Base-by-base conservation (phyloP, 176 grass and related monocot genomes). In the Panicum miliaceum region DNA sequence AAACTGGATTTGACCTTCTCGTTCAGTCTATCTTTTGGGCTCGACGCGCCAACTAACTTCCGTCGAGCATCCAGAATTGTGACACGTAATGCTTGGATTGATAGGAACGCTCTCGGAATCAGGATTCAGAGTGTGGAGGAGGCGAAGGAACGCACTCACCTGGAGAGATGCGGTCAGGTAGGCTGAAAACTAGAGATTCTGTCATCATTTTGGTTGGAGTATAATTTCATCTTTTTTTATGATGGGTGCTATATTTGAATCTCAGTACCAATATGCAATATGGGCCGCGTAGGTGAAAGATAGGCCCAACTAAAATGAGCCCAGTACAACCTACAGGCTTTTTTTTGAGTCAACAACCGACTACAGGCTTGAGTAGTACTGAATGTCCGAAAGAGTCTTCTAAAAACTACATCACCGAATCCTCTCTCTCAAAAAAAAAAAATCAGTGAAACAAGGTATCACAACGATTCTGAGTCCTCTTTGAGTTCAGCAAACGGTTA, bases 41-140 rank as follows among this genome's bases (percentile, higher is more conserved):
- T 47, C 42, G 68, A 83, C 81, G 35, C 45, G 81, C n/a, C 68
- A 73, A 62, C 81, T n/a, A 62, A 61, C 68, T 45, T 29, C 11
- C 68, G 22, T 32, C 32, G 11, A 9, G 58, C 65, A 57, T 53
- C 53, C 43, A 26, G 43, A 0, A 8, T 27, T 0, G 25, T 13
- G 23, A 61, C 59, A 26, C 59, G 23, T 61, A 9, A 12, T 12
- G 22, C 10, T 12, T 15, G 38, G 42, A 3, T 16, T 7, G 29
- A 64, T 16, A 18, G 29, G 4, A 35, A 64, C 62, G 29, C 46
- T 4, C 20, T 43, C 12, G 67, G 38, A 6, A 43, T 43, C 67
- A 23, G 67, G 38, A 25, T 26, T 8, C 23, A 1, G 68, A 47
- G 68, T 2, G 68, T 27, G 23, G 68, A 15, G 7, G 42, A 15